These are phyloP conservation scores for Saccharomycopsis hybrid DNA, from an alignment of 1,139 yeast genomes.

Conservation along the genomic window DNA sequence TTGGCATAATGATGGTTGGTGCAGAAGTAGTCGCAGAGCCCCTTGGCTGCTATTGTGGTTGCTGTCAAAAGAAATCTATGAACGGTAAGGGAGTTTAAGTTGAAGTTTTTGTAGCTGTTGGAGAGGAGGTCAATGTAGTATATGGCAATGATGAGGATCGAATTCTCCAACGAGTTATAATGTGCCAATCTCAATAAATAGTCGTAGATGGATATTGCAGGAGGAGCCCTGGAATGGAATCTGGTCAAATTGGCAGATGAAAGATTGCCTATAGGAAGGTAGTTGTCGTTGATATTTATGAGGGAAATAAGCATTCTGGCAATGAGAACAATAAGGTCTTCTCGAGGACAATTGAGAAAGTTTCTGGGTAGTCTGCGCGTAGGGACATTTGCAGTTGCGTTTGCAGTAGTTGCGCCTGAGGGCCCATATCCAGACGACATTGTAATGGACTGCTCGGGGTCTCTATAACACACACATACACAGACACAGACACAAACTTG, in stretches of 20 bases:
- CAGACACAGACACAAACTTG: too few relatives aligned
- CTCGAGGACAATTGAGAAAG: slow-evolving; percentile 62
- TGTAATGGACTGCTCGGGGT: too few relatives aligned
- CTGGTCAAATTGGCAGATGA: slow-evolving; percentile 53
- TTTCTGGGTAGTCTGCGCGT: slow-evolving; percentile 40
- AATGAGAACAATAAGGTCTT: slow-evolving; percentile 63
- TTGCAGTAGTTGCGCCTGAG: too few relatives aligned
- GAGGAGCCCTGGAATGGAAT: slow-evolving; percentile 91
- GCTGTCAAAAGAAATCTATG: slow-evolving; percentile 89
- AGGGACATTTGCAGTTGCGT: too few relatives aligned
- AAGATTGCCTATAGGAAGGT: slow-evolving; percentile 29
- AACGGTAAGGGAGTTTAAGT: slow-evolving; percentile 84
- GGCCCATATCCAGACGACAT: too few relatives aligned
- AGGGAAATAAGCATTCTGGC: slow-evolving; percentile 75
- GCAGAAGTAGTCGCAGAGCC: slow-evolving; percentile 89
- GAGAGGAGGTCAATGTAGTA: slow-evolving; percentile 85
- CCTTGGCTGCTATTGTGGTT: slow-evolving; percentile 86
- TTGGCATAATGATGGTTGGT: slow-evolving; percentile 91
- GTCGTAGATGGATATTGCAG: slow-evolving; percentile 72
- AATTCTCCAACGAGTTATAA: slow-evolving; percentile 79
- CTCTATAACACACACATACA: too few relatives aligned
- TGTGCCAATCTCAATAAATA: slow-evolving; percentile 73
- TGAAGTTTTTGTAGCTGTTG: slow-evolving; percentile 71
- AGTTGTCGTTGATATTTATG: slow-evolving; percentile 59
- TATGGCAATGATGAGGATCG: slow-evolving; percentile 71